phyloP scores from a whole-genome alignment of 441 rosid species.

The Gossypium schwendimanii region DNA sequence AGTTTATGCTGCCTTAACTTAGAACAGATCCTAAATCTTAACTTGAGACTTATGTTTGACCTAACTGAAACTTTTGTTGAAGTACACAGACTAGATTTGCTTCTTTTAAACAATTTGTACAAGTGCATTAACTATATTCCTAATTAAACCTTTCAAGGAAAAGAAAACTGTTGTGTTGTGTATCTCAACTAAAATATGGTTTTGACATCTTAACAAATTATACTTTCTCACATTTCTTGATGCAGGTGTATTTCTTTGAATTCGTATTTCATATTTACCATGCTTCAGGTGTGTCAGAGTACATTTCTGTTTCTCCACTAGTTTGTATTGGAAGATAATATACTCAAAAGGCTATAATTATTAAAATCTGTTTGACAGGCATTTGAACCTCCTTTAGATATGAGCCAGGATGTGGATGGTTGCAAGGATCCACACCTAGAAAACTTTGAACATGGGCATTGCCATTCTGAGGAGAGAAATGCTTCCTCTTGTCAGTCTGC shows the following conservation, averaged over 20 bases:
- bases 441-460: slow-evolving; percentile 37
- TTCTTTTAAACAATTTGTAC: background rate
- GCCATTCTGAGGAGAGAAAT: slow-evolving; percentile 36
- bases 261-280: slow-evolving; percentile 70
- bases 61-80: background rate
- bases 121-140: background rate
- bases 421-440: slow-evolving; percentile 39
- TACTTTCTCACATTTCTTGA: slow-evolving; percentile 12
- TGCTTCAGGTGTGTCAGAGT: slow-evolving; percentile 68
- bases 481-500: slow-evolving; percentile 36
- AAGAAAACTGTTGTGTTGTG: background rate
- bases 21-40: background rate
- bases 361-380: slow-evolving; percentile 46
- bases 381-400: slow-evolving; percentile 91
- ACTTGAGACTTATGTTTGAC: background rate
- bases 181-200: background rate
- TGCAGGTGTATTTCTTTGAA: slow-evolving; percentile 83
- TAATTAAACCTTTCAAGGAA: background rate
- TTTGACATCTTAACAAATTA: background rate
- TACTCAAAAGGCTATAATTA: slow-evolving; percentile 13
- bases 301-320: slow-evolving; percentile 5
- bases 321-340: slow-evolving; percentile 1
- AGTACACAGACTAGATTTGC: background rate
- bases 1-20: background rate
- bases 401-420: slow-evolving; percentile 66